These are phyloP conservation scores for Nigrospora sphaerica DNA, from an alignment of 2,329 filamentous ascomycete species.

Conservation along the genomic window DNA sequence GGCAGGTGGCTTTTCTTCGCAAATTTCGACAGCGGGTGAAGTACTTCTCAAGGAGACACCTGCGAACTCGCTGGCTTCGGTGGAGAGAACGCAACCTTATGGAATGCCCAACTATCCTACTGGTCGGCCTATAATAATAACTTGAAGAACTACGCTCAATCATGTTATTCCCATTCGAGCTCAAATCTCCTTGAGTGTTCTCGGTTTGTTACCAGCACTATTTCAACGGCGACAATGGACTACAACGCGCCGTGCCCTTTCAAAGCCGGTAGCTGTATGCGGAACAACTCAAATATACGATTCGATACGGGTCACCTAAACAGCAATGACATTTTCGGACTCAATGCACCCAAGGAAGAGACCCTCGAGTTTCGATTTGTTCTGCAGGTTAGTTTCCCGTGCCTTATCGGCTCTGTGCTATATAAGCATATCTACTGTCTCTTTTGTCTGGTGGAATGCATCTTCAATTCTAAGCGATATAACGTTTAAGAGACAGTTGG, in stretches of 20 bases:
- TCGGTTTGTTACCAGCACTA: not conserved
- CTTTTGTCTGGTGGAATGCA: not conserved
- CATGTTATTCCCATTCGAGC: conserved; percentile 5
- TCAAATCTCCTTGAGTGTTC: conserved; percentile 4
- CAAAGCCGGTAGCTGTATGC: conserved; percentile 2
- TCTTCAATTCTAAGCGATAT: not conserved
- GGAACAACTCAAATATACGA: not conserved
- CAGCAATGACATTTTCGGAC: conserved; percentile 7
- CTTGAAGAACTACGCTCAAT: conserved; percentile 7
- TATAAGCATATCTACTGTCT: too few relatives aligned
- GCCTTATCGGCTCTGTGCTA: not conserved
- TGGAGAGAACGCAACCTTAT: not conserved
- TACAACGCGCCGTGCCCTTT: conserved; percentile 8
- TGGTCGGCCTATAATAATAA: not conserved
- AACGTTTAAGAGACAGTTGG: too few relatives aligned
- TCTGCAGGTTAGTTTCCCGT: not conserved
- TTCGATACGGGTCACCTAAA: conserved; percentile 8
- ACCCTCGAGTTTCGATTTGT: conserved; percentile 5
- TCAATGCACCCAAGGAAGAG: conserved; percentile 4
- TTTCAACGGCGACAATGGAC: not conserved
- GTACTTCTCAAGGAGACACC: conserved; percentile 5
- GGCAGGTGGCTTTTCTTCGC: conserved; percentile 9
- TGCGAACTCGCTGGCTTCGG: conserved; percentile 3
- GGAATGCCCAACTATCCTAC: not conserved
- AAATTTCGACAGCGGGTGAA: conserved; percentile 9